These are phyloP conservation scores for Phytophthora constricta DNA, from an alignment of 352 stramenopile species.

Conservation along the genomic window DNA sequence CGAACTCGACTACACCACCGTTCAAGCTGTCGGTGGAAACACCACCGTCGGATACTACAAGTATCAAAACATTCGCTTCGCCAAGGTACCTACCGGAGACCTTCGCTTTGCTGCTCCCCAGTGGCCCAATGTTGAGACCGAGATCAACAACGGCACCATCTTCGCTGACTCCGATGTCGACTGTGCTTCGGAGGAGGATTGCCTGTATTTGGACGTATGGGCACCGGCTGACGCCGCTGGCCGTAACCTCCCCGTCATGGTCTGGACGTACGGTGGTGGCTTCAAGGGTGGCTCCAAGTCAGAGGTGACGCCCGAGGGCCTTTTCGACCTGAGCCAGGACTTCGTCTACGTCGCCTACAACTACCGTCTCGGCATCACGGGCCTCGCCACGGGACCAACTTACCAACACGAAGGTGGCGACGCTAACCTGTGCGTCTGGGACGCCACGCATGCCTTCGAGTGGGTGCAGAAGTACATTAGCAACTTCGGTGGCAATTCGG, in stretches of 20 bases:
- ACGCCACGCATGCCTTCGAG: constrained; percentile 36
- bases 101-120: constrained; percentile 33
- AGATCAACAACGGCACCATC: constrained; percentile 35
- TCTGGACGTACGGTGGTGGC: constrained; percentile 40
- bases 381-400: constrained; percentile 27
- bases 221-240: constrained; percentile 22
- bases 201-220: constrained; percentile 44
- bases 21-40: constrained; percentile 31
- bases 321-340: constrained; percentile 32
- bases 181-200: constrained; percentile 32
- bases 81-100: constrained; percentile 29
- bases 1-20: constrained; percentile 34
- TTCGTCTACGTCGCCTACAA: constrained; percentile 48
- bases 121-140: constrained; percentile 26
- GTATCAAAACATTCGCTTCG: constrained; percentile 44
- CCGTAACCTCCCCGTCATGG: constrained; percentile 40
- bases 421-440: constrained; percentile 34
- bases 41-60: constrained; percentile 41
- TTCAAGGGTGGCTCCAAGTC: constrained; percentile 32
- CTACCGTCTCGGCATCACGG: constrained; percentile 39
- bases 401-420: constrained; percentile 41
- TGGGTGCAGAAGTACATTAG: constrained; percentile 49
- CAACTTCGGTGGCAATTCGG: constrained; percentile 44
- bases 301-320: constrained; percentile 24
- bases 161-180: constrained; percentile 27